Conservation (phyloP, 352 stramenopile species). For the Globisporangium canariense region DNA sequence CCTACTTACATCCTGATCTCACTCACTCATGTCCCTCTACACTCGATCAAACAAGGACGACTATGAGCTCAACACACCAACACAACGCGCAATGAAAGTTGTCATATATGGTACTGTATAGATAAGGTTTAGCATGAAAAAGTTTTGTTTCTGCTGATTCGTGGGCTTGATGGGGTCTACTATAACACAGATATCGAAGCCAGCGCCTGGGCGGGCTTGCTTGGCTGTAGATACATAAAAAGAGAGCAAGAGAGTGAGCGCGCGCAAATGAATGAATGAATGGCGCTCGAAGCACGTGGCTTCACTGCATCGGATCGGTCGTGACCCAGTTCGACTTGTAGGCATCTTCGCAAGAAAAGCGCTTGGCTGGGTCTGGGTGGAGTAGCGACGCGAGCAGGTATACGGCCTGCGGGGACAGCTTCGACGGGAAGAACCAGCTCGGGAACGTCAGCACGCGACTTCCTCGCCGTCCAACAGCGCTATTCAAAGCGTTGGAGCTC, state of each 20-base stretch:
- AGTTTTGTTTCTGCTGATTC: background rate
- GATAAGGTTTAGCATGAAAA: constrained; percentile 9
- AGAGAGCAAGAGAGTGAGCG: background rate
- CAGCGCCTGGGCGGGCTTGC: background rate
- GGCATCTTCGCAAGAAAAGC: constrained; percentile 79
- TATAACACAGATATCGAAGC: constrained; percentile 17
- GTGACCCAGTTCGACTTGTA: constrained; percentile 72
- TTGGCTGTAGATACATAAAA: constrained; percentile 24
- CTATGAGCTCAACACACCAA: too few species aligned
- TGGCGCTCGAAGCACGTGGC: background rate
- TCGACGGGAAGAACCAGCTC: constrained; percentile 80
- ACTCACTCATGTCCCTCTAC: too few species aligned
- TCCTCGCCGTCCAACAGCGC: constrained; percentile 27
- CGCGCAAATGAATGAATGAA: constrained; percentile 1
- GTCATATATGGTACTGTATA: constrained; percentile 20
- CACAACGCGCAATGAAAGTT: background rate
- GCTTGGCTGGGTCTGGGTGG: constrained; percentile 79
- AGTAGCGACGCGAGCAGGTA: constrained; percentile 76
- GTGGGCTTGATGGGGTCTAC: constrained; percentile 8
- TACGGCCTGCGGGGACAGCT: constrained; percentile 57
- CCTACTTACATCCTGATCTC: too few species aligned
- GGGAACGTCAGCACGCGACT: constrained; percentile 64
- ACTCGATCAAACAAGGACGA: too few species aligned
- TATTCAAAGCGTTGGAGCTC: constrained; percentile 16
- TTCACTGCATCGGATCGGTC: constrained; percentile 27